Evolutionary conservation across 2,329 filamentous ascomycete species (phyloP).

Genomic region (Colletotrichum navitas): DNA sequence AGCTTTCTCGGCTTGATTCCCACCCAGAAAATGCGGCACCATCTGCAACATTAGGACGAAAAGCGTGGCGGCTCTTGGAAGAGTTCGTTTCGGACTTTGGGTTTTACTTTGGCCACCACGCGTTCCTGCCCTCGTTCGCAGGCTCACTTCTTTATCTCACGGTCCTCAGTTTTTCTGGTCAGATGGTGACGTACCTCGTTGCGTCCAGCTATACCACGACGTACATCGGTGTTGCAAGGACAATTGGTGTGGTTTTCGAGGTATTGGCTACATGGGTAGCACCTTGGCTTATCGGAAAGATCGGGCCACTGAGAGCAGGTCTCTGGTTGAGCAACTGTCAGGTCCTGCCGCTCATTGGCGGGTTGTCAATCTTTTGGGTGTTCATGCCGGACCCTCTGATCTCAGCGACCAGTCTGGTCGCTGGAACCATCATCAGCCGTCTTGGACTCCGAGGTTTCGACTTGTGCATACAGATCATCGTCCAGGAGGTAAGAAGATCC

Average conservation of each 20-base stretch:
- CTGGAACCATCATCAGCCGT: conserved; percentile 67
- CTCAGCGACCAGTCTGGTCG: conserved; percentile 62
- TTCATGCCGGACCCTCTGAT: conserved; percentile 46
- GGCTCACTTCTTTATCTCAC: conserved; percentile 68
- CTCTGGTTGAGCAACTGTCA: conserved; percentile 77
- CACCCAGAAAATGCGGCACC: no score
- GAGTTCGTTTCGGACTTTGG: conserved; percentile 45
- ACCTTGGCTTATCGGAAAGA: conserved; percentile 60
- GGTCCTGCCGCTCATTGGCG: conserved; percentile 60
- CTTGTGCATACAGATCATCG: conserved; percentile 68
- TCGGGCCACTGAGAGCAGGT: conserved; percentile 68
- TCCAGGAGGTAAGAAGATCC: conserved; percentile 65
- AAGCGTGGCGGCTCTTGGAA: not conserved
- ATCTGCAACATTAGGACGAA: not conserved
- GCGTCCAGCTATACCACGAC: conserved; percentile 58
- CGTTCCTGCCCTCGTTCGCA: conserved; percentile 67
- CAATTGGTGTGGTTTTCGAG: conserved; percentile 62
- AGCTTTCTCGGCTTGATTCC: not conserved
- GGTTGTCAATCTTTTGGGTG: conserved; percentile 44
- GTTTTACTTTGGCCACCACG: conserved; percentile 61
- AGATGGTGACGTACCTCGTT: conserved; percentile 70
- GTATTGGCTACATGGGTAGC: conserved; percentile 67
- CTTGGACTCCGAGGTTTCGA: conserved; percentile 74
- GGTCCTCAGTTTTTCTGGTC: conserved; percentile 63
- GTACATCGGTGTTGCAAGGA: conserved; percentile 61